Conservation (phyloP, 2,329 filamentous ascomycete species). For the Leptographium flavum region DNA sequence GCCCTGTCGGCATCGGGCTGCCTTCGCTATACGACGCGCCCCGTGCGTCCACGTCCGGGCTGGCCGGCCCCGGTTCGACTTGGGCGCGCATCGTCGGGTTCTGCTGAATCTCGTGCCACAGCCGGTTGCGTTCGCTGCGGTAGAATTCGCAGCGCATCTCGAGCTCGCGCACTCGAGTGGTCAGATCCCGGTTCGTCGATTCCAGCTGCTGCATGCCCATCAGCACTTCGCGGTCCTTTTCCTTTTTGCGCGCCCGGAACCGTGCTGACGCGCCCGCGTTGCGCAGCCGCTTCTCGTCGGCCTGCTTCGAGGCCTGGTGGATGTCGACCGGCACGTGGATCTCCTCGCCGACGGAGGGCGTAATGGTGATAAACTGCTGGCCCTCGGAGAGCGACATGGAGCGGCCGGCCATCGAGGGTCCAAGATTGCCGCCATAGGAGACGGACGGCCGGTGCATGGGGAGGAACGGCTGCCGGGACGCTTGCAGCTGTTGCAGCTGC, state of each 20-base stretch:
- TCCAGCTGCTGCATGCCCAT: conserved; percentile 56
- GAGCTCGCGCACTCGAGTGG: conserved; percentile 34
- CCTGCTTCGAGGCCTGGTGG: conserved; percentile 66
- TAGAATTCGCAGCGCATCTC: conserved; percentile 60
- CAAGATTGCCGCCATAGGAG: too few relatives aligned
- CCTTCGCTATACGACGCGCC: conserved; percentile 22
- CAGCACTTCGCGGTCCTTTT: conserved; percentile 61
- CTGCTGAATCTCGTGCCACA: conserved; percentile 50
- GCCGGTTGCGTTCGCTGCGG: conserved; percentile 54
- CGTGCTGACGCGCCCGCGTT: conserved; percentile 78
- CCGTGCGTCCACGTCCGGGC: conserved; percentile 24
- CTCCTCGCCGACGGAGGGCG: conserved; percentile 23
- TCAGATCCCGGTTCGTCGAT: conserved; percentile 51
- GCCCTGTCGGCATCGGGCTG: conserved; percentile 17
- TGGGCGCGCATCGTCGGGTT: conserved; percentile 41
- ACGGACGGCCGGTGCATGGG: too few relatives aligned
- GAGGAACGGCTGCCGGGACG: too few relatives aligned
- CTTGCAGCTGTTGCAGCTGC: background rate
- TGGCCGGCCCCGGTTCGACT: conserved; percentile 36
- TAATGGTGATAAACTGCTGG: conserved; percentile 19
- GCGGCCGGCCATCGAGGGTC: too few relatives aligned
- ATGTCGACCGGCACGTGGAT: conserved; percentile 60
- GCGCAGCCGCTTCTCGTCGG: conserved; percentile 71
- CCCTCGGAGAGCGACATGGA: conserved; percentile 15
- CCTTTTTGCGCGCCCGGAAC: conserved; percentile 69